phyloP scores from a whole-genome alignment of 148 eudicot species.

The Amaranthus palmeri region DNA sequence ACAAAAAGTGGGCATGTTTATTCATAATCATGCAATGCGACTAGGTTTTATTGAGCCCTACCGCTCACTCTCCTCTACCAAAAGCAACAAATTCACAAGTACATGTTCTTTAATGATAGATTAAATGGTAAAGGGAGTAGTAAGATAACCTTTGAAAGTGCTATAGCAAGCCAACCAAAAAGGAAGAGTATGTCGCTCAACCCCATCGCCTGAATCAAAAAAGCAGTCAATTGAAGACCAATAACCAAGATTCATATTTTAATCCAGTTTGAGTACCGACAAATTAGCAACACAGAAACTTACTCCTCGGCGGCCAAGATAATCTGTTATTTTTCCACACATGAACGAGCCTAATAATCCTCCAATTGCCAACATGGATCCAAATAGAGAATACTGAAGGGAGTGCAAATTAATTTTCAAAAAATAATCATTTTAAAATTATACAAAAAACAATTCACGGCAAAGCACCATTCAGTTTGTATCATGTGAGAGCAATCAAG shows the following conservation, averaged over 20 bases:
- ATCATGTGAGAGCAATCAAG: not conserved
- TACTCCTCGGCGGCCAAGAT: conserved; percentile 45
- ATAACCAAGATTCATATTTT: not conserved
- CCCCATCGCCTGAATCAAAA: conserved; percentile 48
- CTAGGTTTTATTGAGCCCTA: too few relatives aligned
- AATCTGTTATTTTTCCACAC: conserved; percentile 52
- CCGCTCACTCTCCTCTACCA: too few relatives aligned
- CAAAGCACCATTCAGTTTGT: too few relatives aligned
- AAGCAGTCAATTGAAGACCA: not conserved
- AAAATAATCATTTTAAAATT: too few relatives aligned
- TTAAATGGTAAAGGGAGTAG: too few relatives aligned
- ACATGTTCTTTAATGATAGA: too few relatives aligned
- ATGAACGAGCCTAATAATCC: conserved; percentile 47
- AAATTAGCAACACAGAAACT: conserved; percentile 6
- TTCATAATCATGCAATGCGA: too few relatives aligned
- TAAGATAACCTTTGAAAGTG: conserved; percentile 37
- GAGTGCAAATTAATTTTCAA: not conserved
- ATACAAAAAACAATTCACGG: too few relatives aligned
- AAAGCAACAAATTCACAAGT: too few relatives aligned
- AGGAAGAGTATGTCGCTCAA: conserved; percentile 30
- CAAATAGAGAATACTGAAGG: conserved; percentile 38
- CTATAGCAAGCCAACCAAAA: conserved; percentile 43
- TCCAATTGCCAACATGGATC: conserved; percentile 45
- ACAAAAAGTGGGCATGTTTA: too few relatives aligned
- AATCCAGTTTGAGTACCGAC: not conserved